Evolutionary conservation across 1,284 basidiomycete species (phyloP), one percentile per base, ranked within the genome.

Genomic region (Fomitiporia mediterranea): DNA sequence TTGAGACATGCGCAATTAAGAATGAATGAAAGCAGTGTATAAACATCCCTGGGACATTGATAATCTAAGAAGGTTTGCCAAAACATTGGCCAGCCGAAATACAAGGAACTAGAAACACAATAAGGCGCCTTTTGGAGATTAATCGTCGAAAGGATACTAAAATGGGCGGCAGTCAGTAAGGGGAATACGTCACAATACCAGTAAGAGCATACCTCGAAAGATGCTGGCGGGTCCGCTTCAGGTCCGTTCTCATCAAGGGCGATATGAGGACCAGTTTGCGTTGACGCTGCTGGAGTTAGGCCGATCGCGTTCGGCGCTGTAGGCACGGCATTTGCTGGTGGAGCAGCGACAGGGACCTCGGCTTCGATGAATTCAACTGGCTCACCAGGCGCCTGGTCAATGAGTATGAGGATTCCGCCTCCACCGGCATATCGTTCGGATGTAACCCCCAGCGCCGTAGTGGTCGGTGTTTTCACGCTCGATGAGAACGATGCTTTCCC

Each of bases 161-260:
- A 17, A 46, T 55, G 58, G 62, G 58, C 4, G 17, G 27, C 17
- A 46, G 64, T 61, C 50, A 59, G 59, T 58, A 28, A 37, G 15
- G 35, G 37, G 21, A 42, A 56, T 35, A 51, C 17, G 54, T 28
- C 38, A 28, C 42, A 35, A 25, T 13, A 25, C 57, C n/a, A n/a
- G n/a, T n/a, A n/a, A n/a, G n/a, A n/a, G 73, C 84, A 53, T 63
- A 90, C 88, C 83, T 92, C 89, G 65, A 93, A 93, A 21, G 85
- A 69, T 65, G 78, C 79, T 61, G 93, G 93, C 21, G 83, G 80
- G 44, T 83, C 84, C n/a, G 84, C 86, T 67, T 94, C 92, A 21
- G 83, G 81, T 19, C 77, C 79, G 65, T 72, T 81, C 63, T 88
- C 85, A 61, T 89, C 85, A 51, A 90, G 69, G 6, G 84, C 75